These are phyloP conservation scores for Persicaria maculosa DNA, from an alignment of 148 eudicot genomes.

Conservation along the genomic window DNA sequence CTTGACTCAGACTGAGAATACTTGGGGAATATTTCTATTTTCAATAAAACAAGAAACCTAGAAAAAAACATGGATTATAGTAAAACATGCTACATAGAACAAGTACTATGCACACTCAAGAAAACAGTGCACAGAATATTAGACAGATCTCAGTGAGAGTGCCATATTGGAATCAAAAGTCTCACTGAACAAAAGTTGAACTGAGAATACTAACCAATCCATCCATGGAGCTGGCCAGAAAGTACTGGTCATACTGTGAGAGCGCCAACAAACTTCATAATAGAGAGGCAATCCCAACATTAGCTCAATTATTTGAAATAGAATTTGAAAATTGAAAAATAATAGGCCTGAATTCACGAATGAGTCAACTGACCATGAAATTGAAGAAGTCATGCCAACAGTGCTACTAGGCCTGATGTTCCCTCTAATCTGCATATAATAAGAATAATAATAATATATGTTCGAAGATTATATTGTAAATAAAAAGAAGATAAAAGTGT, in stretches of 20 bases:
- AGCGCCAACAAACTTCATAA: slow-evolving; percentile 49
- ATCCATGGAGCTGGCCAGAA: slow-evolving; percentile 68
- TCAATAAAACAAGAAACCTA: not conserved
- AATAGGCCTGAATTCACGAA: not conserved
- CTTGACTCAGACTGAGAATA: not conserved
- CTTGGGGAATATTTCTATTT: not conserved
- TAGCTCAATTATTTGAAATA: not conserved
- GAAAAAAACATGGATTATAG: not conserved
- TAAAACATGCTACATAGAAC: not conserved
- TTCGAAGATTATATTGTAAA: not conserved
- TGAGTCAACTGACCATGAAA: slow-evolving; percentile 40
- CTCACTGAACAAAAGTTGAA: not conserved
- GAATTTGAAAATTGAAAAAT: slow-evolving; percentile 1
- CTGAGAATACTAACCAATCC: slow-evolving; percentile 42
- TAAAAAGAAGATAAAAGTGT: not conserved
- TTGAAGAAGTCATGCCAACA: slow-evolving; percentile 46
- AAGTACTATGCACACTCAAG: not conserved
- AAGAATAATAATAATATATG: not conserved
- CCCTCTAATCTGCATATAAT: slow-evolving; percentile 40
- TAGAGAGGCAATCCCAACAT: not conserved
- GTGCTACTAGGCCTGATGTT: slow-evolving; percentile 18
- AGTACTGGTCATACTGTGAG: slow-evolving; percentile 45
- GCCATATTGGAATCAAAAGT: not conserved
- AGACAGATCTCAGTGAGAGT: not conserved
- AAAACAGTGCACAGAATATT: not conserved